These are phyloP conservation scores for Exophiala sp. DNA, from an alignment of 2,329 filamentous ascomycete genomes.

Conservation along the genomic window DNA sequence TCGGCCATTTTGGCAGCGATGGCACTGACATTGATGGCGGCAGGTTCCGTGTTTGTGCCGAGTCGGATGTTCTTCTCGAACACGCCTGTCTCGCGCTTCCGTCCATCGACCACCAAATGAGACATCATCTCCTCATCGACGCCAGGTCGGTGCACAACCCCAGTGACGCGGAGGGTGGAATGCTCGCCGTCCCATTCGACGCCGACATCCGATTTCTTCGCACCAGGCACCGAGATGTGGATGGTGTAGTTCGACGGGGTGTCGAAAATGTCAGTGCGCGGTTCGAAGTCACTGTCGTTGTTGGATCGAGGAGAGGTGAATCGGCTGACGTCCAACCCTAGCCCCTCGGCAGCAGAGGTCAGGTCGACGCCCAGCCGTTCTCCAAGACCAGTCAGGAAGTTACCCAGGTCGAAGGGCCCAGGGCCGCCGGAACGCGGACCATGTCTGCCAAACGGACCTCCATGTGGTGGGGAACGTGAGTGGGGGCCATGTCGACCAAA, in stretches of 20 bases:
- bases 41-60: constrained; percentile 46
- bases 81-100: constrained; percentile 66
- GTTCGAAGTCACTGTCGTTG: constrained; percentile 35
- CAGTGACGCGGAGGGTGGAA: constrained; percentile 59
- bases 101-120: constrained; percentile 59
- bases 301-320: constrained; percentile 13
- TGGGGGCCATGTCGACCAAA: constrained; percentile 20
- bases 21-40: constrained; percentile 58
- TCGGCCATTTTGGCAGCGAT: constrained; percentile 75
- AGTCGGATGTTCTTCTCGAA: constrained; percentile 68
- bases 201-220: constrained; percentile 69
- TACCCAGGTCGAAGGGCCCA: constrained; percentile 23
- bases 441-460: constrained; percentile 13
- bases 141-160: constrained; percentile 66
- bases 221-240: constrained; percentile 69
- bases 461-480: constrained; percentile 25
- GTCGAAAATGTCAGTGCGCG: constrained; percentile 61
- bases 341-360: constrained; percentile 25
- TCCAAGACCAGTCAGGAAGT: constrained; percentile 31
- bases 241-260: constrained; percentile 60
- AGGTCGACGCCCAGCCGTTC: constrained; percentile 32
- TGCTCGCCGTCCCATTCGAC: constrained; percentile 70
- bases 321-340: constrained; percentile 24
- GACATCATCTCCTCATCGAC: constrained; percentile 63
- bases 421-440: constrained; percentile 2